Evolutionary conservation across 345 rosid genomes (phyloP), one percentile per base, ranked within the genome.

Genomic region (Excoecaria cochinchinensis): DNA sequence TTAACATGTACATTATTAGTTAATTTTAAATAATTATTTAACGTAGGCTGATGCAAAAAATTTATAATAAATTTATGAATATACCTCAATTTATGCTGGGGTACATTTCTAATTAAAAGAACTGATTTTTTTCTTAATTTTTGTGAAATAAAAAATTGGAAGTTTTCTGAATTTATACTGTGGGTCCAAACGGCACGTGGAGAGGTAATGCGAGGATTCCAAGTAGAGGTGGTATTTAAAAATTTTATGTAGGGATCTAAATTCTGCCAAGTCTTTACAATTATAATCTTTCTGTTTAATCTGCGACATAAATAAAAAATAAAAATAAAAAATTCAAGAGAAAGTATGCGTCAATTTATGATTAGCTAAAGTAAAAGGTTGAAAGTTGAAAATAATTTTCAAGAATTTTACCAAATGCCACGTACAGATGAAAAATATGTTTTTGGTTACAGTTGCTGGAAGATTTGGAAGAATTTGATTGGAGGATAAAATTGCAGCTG

Each of bases 151-250:
- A 4, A 68, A 16, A 51, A 13, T 51, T 52, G 22, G 53, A 67
- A 51, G 14, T 38, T 56, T 46, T 11, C 4, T 31, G 14, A 55
- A n/a, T 62, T 63, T 63, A 78, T 31, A 79, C 8, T 82, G 83
- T 66, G 58, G 74, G 85, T 85, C 82, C 80, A 81, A 72, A 39
- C 62, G 79, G 74, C 83, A 84, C 80, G 82, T 76, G 66, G 61
- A 36, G 58, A 46, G 52, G 21, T 36, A 52, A 31, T 63, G 21
- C 10, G 46, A 24, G 0, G 16, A 12, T 36, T 17, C 25, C 22
- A 3, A 48, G 10, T 55, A 51, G n/a, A 52, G 70, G 70, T 24
- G 50, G 38, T 76, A 13, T 21, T 47, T 39, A 63, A 58, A n/a
- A 6, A 11, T 3, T 42, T 55, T 61, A 2, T 17, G 52, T 48